Percentiles rank a stretch among this genome's conserved stretches.
Conservation (phyloP, 805 yeast genomes). For the Komagataella ulmi region DNA sequence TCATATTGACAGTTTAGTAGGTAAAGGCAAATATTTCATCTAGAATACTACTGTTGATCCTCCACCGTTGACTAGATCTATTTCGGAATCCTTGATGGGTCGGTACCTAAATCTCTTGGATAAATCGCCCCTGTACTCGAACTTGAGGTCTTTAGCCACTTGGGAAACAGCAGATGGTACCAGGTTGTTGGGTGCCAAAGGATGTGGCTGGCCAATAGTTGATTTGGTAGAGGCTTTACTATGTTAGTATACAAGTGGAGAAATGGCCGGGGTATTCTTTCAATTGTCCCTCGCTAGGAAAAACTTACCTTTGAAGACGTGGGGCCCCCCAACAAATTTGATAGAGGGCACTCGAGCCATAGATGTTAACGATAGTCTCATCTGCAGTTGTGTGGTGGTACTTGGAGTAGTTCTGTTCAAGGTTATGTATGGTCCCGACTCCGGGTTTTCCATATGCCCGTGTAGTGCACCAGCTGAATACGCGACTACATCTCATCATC, state of each 20-base stretch:
- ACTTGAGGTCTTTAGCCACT: slow-evolving; percentile 6
- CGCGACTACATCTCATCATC: neutral
- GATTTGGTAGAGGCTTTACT: slow-evolving; percentile 1
- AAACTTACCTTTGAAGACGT: slow-evolving; percentile 28
- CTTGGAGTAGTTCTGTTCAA: neutral
- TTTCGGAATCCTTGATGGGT: slow-evolving; percentile 50
- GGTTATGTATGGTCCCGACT: neutral
- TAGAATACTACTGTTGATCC: slow-evolving; percentile 57
- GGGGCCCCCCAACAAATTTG: slow-evolving; percentile 80
- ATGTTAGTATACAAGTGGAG: slow-evolving; percentile 11
- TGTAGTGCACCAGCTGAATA: neutral
- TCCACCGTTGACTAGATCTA: slow-evolving; percentile 66
- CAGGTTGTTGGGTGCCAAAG: slow-evolving; percentile 23
- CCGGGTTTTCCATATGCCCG: neutral
- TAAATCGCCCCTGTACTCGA: slow-evolving; percentile 45
- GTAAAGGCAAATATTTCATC: neutral
- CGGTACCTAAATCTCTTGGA: slow-evolving; percentile 66
- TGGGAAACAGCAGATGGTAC: slow-evolving; percentile 7
- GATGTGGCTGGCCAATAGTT: slow-evolving; percentile 12
- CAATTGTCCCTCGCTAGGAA: neutral
- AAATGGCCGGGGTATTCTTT: too few species aligned
- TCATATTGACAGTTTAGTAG: neutral
- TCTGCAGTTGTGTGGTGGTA: slow-evolving; percentile 4
- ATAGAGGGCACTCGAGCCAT: slow-evolving; percentile 50
- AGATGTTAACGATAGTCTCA: slow-evolving; percentile 17